phyloP scores from a whole-genome alignment of 177 flowering plant genomes.

The Vitis hybrid region DNA sequence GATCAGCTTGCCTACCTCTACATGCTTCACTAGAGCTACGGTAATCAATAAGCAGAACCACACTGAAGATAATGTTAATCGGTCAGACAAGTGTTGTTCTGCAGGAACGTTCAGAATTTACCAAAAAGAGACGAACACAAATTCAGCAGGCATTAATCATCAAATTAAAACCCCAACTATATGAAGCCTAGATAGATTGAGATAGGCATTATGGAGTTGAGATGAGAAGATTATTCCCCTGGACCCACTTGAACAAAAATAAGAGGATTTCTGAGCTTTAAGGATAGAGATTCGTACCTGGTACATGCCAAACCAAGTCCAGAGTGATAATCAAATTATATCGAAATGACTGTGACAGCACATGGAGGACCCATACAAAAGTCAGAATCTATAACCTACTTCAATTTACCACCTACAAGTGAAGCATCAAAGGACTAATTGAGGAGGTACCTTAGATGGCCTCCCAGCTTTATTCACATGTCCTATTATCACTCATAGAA shows the following conservation, averaged over 20 bases:
- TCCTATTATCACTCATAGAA: neutral
- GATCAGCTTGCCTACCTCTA: no score
- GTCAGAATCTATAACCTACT: constrained; percentile 12
- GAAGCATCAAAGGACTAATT: constrained; percentile 15
- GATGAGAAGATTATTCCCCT: neutral
- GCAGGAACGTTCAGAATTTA: neutral
- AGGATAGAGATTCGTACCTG: constrained; percentile 15
- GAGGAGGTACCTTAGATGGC: constrained; percentile 11
- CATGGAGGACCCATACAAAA: constrained; percentile 20
- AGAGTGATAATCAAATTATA: constrained; percentile 19
- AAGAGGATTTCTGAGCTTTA: constrained; percentile 4
- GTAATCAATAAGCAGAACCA: no score
- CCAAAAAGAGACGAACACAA: neutral
- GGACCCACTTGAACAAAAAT: constrained; percentile 5
- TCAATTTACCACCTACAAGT: neutral
- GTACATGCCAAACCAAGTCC: constrained; percentile 14
- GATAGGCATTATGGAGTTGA: constrained; percentile 4
- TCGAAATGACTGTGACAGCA: constrained; percentile 24
- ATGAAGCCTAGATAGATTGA: constrained; percentile 7
- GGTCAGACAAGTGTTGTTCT: neutral
- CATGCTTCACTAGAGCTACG: no score
- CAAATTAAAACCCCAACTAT: constrained; percentile 8
- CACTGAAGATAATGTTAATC: no score
- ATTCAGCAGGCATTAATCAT: constrained; percentile 3
- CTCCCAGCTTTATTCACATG: constrained; percentile 11